Conservation (phyloP, 495 filamentous ascomycete species). For the Symbiotaphrina buchneri region DNA sequence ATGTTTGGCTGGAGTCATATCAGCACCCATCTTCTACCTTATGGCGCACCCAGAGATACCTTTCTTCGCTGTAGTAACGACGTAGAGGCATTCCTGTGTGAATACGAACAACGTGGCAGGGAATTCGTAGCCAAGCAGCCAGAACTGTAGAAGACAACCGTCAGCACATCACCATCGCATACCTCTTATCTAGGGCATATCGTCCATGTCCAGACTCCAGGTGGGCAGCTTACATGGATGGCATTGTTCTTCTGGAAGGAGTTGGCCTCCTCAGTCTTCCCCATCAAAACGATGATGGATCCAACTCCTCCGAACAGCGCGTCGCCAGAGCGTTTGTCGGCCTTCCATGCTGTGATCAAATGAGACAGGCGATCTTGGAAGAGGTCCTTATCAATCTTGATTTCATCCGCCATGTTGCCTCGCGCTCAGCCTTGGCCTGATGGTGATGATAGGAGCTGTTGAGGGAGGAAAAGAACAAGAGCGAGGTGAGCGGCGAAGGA, state of each 20-base stretch:
- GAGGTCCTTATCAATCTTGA: conserved; percentile 74
- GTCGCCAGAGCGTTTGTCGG: conserved; percentile 68
- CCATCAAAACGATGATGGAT: conserved; percentile 76
- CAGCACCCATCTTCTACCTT: background rate
- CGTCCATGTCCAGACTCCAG: too few species aligned
- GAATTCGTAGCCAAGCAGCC: conserved; percentile 97
- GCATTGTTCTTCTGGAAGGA: conserved; percentile 86
- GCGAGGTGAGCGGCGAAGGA: too few species aligned
- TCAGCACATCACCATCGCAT: conserved; percentile 6
- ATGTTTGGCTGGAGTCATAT: conserved; percentile 50
- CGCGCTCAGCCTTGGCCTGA: too few species aligned
- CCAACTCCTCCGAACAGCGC: conserved; percentile 61
- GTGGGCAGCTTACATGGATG: conserved; percentile 49
- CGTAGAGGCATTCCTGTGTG: conserved; percentile 66
- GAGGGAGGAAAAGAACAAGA: too few species aligned
- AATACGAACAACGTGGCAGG: conserved; percentile 84
- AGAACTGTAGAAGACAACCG: conserved; percentile 40
- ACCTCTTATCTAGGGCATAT: conserved; percentile 1
- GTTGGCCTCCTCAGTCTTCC: conserved; percentile 72
- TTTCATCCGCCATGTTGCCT: conserved; percentile 27
- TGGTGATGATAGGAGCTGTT: too few species aligned
- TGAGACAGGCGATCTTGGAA: conserved; percentile 84
- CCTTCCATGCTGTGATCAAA: conserved; percentile 81
- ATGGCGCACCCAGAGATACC: conserved; percentile 22
- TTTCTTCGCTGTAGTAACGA: conserved; percentile 94